Conservation (phyloP, 352 stramenopile genomes). For the Phytophthora multivora region DNA sequence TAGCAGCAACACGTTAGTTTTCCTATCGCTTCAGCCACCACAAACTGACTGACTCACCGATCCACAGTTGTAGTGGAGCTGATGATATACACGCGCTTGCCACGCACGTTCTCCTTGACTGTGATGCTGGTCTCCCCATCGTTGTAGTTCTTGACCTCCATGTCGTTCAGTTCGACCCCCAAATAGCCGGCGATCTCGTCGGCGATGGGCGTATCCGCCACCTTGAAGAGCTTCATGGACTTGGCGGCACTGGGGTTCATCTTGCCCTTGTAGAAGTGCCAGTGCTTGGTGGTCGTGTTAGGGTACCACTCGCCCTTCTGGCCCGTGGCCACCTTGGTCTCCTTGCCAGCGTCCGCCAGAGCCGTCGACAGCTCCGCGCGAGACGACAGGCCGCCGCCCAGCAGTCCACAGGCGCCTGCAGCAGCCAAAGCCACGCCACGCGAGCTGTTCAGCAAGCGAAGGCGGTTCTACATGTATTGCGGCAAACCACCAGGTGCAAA, state of each 20-base stretch:
- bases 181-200: slow-evolving; percentile 86
- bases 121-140: slow-evolving; percentile 83
- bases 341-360: slow-evolving; percentile 9
- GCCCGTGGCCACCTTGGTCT: slow-evolving; percentile 6
- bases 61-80: slow-evolving; percentile 88
- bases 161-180: slow-evolving; percentile 78
- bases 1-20: not conserved
- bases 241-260: slow-evolving; percentile 82
- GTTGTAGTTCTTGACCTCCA: slow-evolving; percentile 84
- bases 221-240: slow-evolving; percentile 91
- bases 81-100: slow-evolving; percentile 87
- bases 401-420: slow-evolving; percentile 40
- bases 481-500: not conserved
- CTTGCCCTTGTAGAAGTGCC: slow-evolving; percentile 90
- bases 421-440: slow-evolving; percentile 37
- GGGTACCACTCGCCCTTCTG: slow-evolving; percentile 62
- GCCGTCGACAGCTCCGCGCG: slow-evolving; percentile 9
- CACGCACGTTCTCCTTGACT: slow-evolving; percentile 80
- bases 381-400: slow-evolving; percentile 34
- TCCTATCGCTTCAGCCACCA: not conserved
- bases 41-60: slow-evolving; percentile 40
- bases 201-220: slow-evolving; percentile 83
- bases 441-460: slow-evolving; percentile 31
- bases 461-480: slow-evolving; percentile 40
- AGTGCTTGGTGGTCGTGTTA: slow-evolving; percentile 87